Evolutionary conservation across 1,139 yeast genomes (phyloP), one percentile per base, ranked within the genome.

Genomic region (Kluyveromyces sp.): DNA sequence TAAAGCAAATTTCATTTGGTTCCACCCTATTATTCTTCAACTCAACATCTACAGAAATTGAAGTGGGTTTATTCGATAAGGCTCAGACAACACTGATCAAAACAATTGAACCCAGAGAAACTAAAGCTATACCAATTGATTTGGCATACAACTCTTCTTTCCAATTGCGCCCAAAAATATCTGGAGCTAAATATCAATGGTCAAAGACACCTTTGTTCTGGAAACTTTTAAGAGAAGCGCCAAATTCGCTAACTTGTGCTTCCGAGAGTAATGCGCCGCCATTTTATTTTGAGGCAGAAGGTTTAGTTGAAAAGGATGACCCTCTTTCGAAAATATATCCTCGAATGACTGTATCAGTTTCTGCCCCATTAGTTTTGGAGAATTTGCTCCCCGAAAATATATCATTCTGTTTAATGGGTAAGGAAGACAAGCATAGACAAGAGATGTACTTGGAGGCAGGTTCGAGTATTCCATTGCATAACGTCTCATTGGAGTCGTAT

Each of bases 331-430:
- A 74, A 51, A 75, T 85, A 0, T 94, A 88, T 57, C 98, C 98
- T 0, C 95, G 87, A 58, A 76, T 92, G 87, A 77, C 73, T 7
- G 67, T 92, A 37, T 76, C 82, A 2, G 69, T 94, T 26, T 81
- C 95, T 0, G 90, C 98, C 0, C 97, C 98, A 0, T 68, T 94
- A 36, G 88, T 86, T 55, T 73, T 94, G 51, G 90, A 85, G 56
- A 94, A 94, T 56, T 69, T 88, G 48, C 66, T 94, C 43, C 98
- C 99, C 0, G 86, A 77, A 60, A 96, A 88, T 55, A 68, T 90
- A 45, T 72, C 77, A 26, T 89, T 84, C 64, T 71, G 87, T 47
- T 72, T 94, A 25, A 87, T 84, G 61, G 95, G 88, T 60, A 86
- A 87, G 58, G 79, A 78, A 26, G 71, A 81, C n/a, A 78, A 77